Evolutionary conservation across 352 stramenopile species (phyloP), one percentile per base, ranked within the genome.

Genomic region (Thalassiosira mediterranea): DNA sequence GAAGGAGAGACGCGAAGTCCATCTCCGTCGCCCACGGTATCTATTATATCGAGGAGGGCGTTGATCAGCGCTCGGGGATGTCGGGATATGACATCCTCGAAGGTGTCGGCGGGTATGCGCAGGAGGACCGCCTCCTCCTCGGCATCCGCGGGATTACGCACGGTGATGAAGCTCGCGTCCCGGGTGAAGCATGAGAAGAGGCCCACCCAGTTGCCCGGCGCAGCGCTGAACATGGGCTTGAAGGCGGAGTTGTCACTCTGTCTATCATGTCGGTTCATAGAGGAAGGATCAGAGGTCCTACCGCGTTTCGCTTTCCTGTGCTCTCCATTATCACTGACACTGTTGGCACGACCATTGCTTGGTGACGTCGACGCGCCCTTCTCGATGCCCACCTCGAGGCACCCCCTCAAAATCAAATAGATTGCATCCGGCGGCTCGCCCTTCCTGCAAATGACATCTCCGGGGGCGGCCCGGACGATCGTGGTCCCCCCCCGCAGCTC

Each of bases 151-250:
- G 66, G 15, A 66, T 63, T 76, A 21, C 57, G 29, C 8, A 81
- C 62, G 37, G 54, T 69, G 29, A 82, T 66, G 11, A 87, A 62
- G 53, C 56, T 75, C 21, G 73, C 38, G 44, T 87, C 79, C 26
- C 58, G 38, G 38, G 73, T 87, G 47, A 87, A 82, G 32, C 61
- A 61, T 31, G 64, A 69, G 37, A 79, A 66, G 21, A 57, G n/a
- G 34, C 79, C 79, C n/a, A 84, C 49, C 46, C 80, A 71, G 8
- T 53, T 63, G 28, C 74, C 74, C 1, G 69, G 42, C 51, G 37
- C 32, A 10, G 62, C 34, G 47, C n/a, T 26, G 57, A 72, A 68
- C 56, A 66, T 74, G 17, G 21, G 32, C 28, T 61, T 83, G 21
- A n/a, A 52, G 56, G 25, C 51, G 60, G 17, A 53, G 38, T 13